Percentiles rank a stretch among this genome's conserved stretches.
Evolutionary conservation across 805 yeast genomes (phyloP).

Genomic region (Starmerella geochares): DNA sequence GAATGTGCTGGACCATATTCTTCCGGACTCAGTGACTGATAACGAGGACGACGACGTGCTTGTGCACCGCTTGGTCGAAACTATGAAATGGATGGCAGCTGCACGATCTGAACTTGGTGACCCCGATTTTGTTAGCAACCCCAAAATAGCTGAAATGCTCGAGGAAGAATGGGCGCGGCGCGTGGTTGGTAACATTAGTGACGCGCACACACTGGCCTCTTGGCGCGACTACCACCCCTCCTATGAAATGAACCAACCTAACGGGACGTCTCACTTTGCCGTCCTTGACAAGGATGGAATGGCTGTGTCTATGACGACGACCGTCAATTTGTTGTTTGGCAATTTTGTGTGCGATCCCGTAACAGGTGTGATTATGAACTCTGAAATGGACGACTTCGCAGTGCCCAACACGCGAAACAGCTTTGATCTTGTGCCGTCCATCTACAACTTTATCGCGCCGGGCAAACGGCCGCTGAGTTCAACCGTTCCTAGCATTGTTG

Average conservation of each 20-base stretch:
- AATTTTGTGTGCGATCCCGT: slow-evolving; percentile 65
- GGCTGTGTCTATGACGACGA: slow-evolving; percentile 81
- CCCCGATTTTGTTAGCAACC: slow-evolving; percentile 30
- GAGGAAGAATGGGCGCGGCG: slow-evolving; percentile 48
- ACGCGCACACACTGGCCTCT: slow-evolving; percentile 41
- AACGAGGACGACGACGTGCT: slow-evolving; percentile 41
- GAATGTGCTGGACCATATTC: slow-evolving; percentile 46
- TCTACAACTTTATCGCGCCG: slow-evolving; percentile 66
- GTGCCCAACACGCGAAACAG: slow-evolving; percentile 59
- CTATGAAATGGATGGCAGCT: slow-evolving; percentile 90
- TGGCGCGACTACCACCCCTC: slow-evolving; percentile 74
- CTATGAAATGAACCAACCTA: slow-evolving; percentile 65
- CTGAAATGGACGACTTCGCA: slow-evolving; percentile 93
- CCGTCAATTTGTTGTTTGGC: slow-evolving; percentile 77
- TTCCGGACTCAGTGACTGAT: slow-evolving; percentile 23
- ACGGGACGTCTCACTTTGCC: slow-evolving; percentile 84
- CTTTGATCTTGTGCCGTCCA: slow-evolving; percentile 71
- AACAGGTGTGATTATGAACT: slow-evolving; percentile 77
- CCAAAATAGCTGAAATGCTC: slow-evolving; percentile 39
- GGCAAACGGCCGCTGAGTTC: slow-evolving; percentile 77
- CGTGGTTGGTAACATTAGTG: slow-evolving; percentile 44
- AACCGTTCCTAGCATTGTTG: slow-evolving; percentile 62
- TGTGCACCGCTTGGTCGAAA: slow-evolving; percentile 63
- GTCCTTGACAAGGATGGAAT: slow-evolving; percentile 63
- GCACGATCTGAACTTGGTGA: slow-evolving; percentile 84